Evolutionary conservation across 257 asterid species (phyloP).

Genomic region (Vinca minor): DNA sequence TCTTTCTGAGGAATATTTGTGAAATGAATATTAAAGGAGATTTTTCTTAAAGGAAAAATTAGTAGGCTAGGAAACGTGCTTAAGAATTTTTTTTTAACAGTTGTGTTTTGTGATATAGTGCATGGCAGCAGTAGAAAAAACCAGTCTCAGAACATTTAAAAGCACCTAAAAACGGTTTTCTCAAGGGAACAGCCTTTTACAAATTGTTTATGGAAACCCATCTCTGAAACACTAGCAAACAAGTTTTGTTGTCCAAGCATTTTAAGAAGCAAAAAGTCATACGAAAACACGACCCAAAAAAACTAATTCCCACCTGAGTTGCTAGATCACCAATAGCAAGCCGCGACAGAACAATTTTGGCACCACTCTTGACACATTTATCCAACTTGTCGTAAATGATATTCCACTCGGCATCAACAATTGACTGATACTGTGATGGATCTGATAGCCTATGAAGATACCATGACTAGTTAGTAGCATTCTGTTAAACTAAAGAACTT

Average conservation of each 20-base stretch:
- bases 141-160: neutral
- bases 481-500: conserved; percentile 9
- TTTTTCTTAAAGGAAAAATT: too few species aligned
- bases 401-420: conserved; percentile 96
- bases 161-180: neutral
- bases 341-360: conserved; percentile 77
- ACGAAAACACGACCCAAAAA: neutral
- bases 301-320: conserved; percentile 55
- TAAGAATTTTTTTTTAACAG: too few species aligned
- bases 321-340: conserved; percentile 93
- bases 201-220: neutral
- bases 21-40: too few species aligned
- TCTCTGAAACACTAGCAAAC: neutral
- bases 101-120: neutral
- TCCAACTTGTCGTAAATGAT: conserved; percentile 86
- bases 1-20: too few species aligned
- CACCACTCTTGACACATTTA: conserved; percentile 88
- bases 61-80: too few species aligned
- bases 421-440: conserved; percentile 85
- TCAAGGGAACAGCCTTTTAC: neutral
- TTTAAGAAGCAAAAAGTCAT: neutral
- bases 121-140: neutral
- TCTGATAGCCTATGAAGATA: conserved; percentile 58
- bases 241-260: neutral
- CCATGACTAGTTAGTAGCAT: conserved; percentile 19